Base-by-base conservation (phyloP, 305 asterid species). In the Solanum hybrid region DNA sequence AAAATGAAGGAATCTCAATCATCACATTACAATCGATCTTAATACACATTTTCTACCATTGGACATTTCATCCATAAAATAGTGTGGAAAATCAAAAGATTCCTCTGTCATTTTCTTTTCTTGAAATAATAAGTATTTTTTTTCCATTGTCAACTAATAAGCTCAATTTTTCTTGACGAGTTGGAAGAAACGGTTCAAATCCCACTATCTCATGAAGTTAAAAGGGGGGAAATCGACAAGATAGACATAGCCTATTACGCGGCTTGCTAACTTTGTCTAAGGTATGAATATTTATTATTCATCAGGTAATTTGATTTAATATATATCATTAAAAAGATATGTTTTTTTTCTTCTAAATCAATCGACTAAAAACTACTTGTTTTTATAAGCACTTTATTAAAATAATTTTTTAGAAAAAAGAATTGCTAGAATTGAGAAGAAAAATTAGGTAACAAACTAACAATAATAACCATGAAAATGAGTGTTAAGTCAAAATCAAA, bases 1-100 rank as follows among this genome's bases (percentile, higher is more conserved):
- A 70, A 10, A n/a, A 2, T 68, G 0, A 68, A 68, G 0, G 0
- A n/a, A n/a, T 0, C 3, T n/a, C 31, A n/a, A 65, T 15, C 1
- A 51, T 51, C 1, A 51, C 22, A 51, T 51, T 1, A 2, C 65
- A 6, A 5, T 51, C 68, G 22, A 65, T 22, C 2, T 22, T 65
- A 22, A 22, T 57, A 57, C 10, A 57, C 32, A 41, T 41, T 41
- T 41, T 41, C 17, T 41, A 6, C 57, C 57, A 0, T 13, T 41
- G 2, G 9, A 51, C 9, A 2, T 51, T n/a, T 15, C n/a, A 79
- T 26, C 29, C 15, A 24, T 36, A 34, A 36, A 79, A 36, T 79
- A 79, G 12, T 36, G 31, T 79, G 61, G 31, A 33, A 78, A 78
- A 3, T 33, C 17, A 80, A 80, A 80, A 80, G 32, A 79, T 36